Conservation (phyloP, 495 filamentous ascomycete genomes). For the Aspergillus wentii region DNA sequence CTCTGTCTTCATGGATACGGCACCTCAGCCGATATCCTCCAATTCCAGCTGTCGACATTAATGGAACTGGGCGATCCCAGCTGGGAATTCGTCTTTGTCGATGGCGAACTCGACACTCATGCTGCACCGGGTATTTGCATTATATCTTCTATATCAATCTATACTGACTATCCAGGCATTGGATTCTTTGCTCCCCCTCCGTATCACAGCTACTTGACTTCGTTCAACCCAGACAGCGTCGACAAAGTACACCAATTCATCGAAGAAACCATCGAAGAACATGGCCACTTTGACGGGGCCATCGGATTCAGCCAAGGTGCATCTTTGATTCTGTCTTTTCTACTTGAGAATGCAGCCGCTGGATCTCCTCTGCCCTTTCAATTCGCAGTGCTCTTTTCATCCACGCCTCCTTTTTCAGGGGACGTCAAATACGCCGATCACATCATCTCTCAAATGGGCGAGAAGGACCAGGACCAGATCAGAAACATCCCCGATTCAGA, state of each 20-base stretch:
- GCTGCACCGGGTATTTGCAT: conserved; percentile 9
- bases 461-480: no score
- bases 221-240: conserved; percentile 6
- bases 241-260: conserved; percentile 9
- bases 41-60: conserved; percentile 11
- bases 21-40: conserved; percentile 9
- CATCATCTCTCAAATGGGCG: no score
- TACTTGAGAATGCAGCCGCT: conserved; percentile 5
- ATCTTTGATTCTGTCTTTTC: conserved; percentile 6
- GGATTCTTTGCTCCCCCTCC: conserved; percentile 7
- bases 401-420: conserved; percentile 1
- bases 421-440: no score
- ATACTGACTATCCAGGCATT: conserved; percentile 1
- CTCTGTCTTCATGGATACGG: conserved; percentile 19
- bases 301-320: conserved; percentile 17
- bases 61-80: conserved; percentile 6
- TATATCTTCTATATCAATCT: no score
- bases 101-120: conserved; percentile 7
- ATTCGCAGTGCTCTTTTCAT: conserved; percentile 16
- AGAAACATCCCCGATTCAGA: no score
- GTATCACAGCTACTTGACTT: conserved; percentile 10
- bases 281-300: conserved; percentile 18
- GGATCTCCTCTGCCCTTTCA: conserved; percentile 4
- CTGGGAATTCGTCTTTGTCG: conserved; percentile 15
- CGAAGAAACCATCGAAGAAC: conserved; percentile 9